A percentile compares a stretch with the other conserved stretches of the same genome.
phyloP scores from a whole-genome alignment of 768 basidiomycete genomes.

The Mycena chlorophos region DNA sequence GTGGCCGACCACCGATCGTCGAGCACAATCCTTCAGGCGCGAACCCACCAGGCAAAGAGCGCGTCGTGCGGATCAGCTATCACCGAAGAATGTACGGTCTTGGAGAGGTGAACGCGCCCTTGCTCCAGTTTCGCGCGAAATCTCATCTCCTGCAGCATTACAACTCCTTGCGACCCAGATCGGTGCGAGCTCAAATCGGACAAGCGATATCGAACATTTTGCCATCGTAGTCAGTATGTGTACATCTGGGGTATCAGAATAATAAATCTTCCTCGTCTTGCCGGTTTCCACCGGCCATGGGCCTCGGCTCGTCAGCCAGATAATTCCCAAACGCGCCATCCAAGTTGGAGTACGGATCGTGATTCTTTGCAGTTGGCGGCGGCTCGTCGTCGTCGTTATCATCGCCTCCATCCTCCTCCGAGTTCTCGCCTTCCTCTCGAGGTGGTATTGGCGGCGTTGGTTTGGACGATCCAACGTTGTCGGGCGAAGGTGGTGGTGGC shows the following conservation, averaged over 20 bases:
- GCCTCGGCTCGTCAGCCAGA: conserved; percentile 69
- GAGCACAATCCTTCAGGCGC: conserved; percentile 63
- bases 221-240: conserved; percentile 6
- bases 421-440: conserved; percentile 12
- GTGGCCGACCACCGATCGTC: conserved; percentile 78
- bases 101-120: conserved; percentile 71
- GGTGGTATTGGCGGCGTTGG: conserved; percentile 36
- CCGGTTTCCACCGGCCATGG: conserved; percentile 50
- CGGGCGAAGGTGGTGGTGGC: conserved; percentile 25
- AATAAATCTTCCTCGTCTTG: conserved; percentile 68
- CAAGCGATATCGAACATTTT: conserved; percentile 29
- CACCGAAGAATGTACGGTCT: conserved; percentile 93
- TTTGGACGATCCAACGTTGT: conserved; percentile 30
- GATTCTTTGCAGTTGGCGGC: conserved; percentile 32
- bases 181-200: conserved; percentile 27
- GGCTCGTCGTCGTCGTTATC: conserved; percentile 34
- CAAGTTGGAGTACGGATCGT: conserved; percentile 84
- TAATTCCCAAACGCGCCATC: conserved; percentile 77
- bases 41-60: conserved; percentile 31
- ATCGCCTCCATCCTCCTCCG: conserved; percentile 15
- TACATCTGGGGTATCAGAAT: conserved; percentile 39
- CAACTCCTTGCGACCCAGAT: conserved; percentile 74
- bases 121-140: neutral
- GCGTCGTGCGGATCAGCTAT: conserved; percentile 78
- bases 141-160: conserved; percentile 62